Evolutionary conservation across 2,329 filamentous ascomycete species (phyloP).

Genomic region (Diaporthe sp.): DNA sequence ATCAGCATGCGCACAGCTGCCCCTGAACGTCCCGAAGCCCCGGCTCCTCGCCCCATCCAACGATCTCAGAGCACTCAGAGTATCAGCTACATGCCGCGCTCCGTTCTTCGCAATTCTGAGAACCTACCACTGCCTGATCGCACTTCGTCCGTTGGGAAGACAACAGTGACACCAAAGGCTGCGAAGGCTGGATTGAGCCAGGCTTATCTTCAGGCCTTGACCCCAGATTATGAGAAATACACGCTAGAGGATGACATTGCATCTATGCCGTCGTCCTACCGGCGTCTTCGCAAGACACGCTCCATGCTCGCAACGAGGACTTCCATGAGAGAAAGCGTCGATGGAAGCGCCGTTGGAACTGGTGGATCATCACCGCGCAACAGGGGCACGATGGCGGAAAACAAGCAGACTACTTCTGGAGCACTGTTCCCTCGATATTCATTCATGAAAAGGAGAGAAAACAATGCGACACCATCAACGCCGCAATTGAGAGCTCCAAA

Average conservation of each 20-base stretch:
- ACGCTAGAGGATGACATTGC: constrained; percentile 63
- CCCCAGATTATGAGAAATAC: constrained; percentile 59
- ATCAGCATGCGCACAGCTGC: constrained; percentile 34
- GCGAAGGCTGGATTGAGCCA: constrained; percentile 15
- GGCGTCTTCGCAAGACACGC: constrained; percentile 66
- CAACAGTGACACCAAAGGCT: constrained; percentile 3
- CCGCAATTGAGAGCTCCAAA: constrained; percentile 61
- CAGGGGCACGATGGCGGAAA: neutral
- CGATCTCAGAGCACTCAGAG: constrained; percentile 34
- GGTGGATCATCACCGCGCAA: neutral
- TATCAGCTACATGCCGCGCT: constrained; percentile 9
- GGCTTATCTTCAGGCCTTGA: constrained; percentile 54
- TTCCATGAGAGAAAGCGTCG: constrained; percentile 35
- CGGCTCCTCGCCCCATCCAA: constrained; percentile 16
- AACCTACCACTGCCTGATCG: constrained; percentile 32
- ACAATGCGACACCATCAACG: constrained; percentile 45
- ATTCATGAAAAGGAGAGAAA: constrained; percentile 48
- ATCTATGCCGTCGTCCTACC: constrained; percentile 63
- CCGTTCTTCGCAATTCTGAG: neutral
- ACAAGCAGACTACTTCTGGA: neutral
- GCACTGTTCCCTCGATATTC: constrained; percentile 34
- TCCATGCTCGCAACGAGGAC: constrained; percentile 64
- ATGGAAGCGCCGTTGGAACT: constrained; percentile 34
- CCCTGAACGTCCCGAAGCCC: neutral
- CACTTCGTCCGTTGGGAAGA: constrained; percentile 37